Base-by-base conservation (phyloP, 192 early-diverging fungal genomes). In the Powellomyces hirtus region DNA sequence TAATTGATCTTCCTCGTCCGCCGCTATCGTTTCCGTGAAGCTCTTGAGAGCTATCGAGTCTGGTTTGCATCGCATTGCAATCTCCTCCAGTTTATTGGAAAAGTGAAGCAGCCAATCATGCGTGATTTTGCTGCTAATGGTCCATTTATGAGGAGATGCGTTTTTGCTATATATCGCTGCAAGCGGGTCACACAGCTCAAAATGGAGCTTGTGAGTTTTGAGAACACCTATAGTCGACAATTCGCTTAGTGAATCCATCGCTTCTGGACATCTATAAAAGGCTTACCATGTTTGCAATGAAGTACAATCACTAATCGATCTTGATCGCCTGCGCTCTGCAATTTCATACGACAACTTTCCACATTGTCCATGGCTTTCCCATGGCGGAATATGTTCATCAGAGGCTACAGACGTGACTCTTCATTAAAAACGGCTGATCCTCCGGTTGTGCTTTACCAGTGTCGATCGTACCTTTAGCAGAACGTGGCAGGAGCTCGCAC, bases 151-250 rank as follows among this genome's bases (percentile, higher is more conserved):
- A 13, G 42, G 33, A 14, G 77, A 70, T 4, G 71, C 34, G 20
- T 73, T 18, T 56, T 76, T 79, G 18, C 50, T 59, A 49, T 76
- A 79, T 5, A 73, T 27, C 13, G 74, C 74, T 40, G 42, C 59
- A 2, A 77, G 26, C 6, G 74, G 64, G 7, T 79, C 78, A 29
- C 57, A 62, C 4, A 38, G 20, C 62, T 75, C 72, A 57, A 68
- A 79, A 29, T 79, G 74, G 0, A 79, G 69, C 30, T 76, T 75
- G 56, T 71, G 75, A 1, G 75, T 76, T 67, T 79, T 76, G 24
- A 65, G 34, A 56, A 79, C 71, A 56, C 76, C 76, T 77, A 35
- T 24, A 34, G n/a, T n/a, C 29, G n/a, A 49, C 13, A 29, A 61
- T 20, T n/a, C 20, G 52, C 16, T 36, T 65, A 67, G 35, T 37